Evolutionary conservation across 2,329 filamentous ascomycete genomes (phyloP), one percentile per base, ranked within the genome.

Genomic region (Neofusicoccum laricinum): DNA sequence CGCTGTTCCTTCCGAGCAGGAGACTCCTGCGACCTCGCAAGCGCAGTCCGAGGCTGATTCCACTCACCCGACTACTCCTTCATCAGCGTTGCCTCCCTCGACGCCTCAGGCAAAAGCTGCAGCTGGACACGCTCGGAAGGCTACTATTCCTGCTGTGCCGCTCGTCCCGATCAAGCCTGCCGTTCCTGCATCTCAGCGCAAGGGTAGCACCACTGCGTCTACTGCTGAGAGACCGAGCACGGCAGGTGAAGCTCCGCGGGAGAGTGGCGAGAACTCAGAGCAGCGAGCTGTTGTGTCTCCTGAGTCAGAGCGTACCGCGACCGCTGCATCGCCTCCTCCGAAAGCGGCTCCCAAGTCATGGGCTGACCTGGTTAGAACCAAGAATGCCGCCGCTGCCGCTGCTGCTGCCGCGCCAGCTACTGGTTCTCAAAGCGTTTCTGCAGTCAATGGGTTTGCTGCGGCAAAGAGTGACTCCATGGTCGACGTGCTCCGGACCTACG

Each of bases 401-500:
- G 69, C 73, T 4, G 50, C 66, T 2, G 70, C 66, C n/a, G 61
- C 69, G 8, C 25, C 21, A 4, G n/a, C 41, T 46, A 15, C 55
- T 36, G n/a, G 41, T 34, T 58, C 70, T 17, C 80, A 75, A 50
- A 72, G 72, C 10, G 65, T 68, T 45, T 63, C 67, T n/a, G 45
- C 70, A n/a, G 68, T 74, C 12, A 81, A 80, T 59, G 80, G 79
- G 11, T 69, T 82, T 30, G 69, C 74, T 11, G 76, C 80, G 14
- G 75, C 80, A 12, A 85, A 87, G 73, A 81, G 76, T 66, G 85
- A 83, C 75, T 89, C 90, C 17, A 81, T 96, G 59, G 89, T 87
- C 3, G 91, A 97, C 69, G 91, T 91, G 40, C 83, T 99, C 61
- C 85, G 85, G 57, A 85, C 86, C 32, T 95, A 93, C 75, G 86